Evolutionary conservation across 2,329 filamentous ascomycete species (phyloP), one percentile per base, ranked within the genome.

Genomic region (Dothiorella sarmentorum): DNA sequence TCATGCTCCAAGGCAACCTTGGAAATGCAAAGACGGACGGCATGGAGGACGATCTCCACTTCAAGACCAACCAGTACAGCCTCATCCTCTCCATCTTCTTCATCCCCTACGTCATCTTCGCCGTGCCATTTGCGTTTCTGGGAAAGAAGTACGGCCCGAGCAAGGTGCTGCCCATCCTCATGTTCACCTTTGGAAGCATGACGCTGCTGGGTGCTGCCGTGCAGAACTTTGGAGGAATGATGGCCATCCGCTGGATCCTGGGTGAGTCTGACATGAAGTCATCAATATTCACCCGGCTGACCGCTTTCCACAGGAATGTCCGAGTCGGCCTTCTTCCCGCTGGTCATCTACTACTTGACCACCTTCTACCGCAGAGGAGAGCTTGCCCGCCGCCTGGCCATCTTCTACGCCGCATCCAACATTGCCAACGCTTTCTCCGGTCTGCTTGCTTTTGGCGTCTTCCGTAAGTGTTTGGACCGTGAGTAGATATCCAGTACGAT

Each of bases 371-470:
- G 86, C 15, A 81, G 88, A 56, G 84, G 83, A 29, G 88, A 91
- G 68, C 80, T 91, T 3, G 87, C 87, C 5, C 78, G 87, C 7
- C 82, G 88, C 3, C 76, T 90, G 1, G 87, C 87, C 33, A 75
- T 90, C 60, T 91, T 91, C 74, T 92, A 91, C 65, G 89, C 88
- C 0, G 88, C 88, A 0, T 85, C 82, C 22, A 89, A 87, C 66
- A 88, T 92, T 60, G 88, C 89, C 20, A 85, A 83, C 59, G 85
- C 85, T 2, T 88, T 87, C 64, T 80, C 80, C 0, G 83, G 83
- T 3, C 71, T 86, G 1, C 74, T 86, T 13, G 77, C 83, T 0
- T 86, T 82, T 60, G 83, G 80, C 3, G 81, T 84, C 6, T 88
- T 87, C 69, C 82, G 84, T 24, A 29, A 17, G 55, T 58, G 7